These are phyloP conservation scores for Sphenostylis stenocarpa DNA, from an alignment of 306 rosid genomes.

Conservation along the genomic window DNA sequence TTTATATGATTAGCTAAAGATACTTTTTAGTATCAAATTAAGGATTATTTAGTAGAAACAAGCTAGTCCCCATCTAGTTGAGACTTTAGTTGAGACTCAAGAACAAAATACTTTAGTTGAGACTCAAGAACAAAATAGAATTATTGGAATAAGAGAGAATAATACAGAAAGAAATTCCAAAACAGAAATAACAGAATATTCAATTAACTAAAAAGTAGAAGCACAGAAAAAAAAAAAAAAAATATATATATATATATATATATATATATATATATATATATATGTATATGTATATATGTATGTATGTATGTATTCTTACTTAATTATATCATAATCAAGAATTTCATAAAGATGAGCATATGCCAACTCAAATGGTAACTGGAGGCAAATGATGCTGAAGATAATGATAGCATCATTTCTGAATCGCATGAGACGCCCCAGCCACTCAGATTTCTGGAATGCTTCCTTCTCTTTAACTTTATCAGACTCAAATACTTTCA, in stretches of 20 bases:
- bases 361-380: conserved; percentile 94
- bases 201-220: conserved; percentile 25
- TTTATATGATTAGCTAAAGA: neutral
- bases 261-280: no score
- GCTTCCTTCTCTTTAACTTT: conserved; percentile 60
- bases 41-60: neutral
- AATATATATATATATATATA: no score
- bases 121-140: neutral
- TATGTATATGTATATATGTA: no score
- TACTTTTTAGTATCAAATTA: neutral
- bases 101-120: conserved; percentile 2
- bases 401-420: conserved; percentile 81
- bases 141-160: neutral
- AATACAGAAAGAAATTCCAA: neutral
- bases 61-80: neutral
- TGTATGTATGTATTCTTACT: conserved; percentile 67
- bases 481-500: conserved; percentile 61
- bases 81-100: neutral
- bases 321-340: conserved; percentile 56
- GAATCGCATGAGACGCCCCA: conserved; percentile 78
- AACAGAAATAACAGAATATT: conserved; percentile 8
- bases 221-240: conserved; percentile 7
- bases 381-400: conserved; percentile 91
- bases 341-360: conserved; percentile 93
- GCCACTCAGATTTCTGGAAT: conserved; percentile 85